These are phyloP conservation scores for Candida lessepsii DNA, from an alignment of 805 yeast species.

Conservation along the genomic window DNA sequence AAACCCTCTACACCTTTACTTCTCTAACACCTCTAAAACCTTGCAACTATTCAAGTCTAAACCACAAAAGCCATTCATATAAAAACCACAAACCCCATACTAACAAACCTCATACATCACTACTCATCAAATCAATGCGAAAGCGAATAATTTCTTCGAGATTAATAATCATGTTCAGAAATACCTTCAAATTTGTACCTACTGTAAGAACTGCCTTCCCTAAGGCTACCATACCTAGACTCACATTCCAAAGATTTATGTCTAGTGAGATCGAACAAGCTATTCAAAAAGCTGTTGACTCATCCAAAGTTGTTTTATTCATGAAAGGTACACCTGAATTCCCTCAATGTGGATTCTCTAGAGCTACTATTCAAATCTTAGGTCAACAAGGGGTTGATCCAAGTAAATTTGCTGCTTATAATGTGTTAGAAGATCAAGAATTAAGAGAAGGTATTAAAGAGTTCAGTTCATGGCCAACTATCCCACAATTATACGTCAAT, in stretches of 20 bases:
- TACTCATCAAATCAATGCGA: neutral
- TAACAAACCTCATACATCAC: too few relatives aligned
- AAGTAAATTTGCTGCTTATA: slow-evolving; percentile 91
- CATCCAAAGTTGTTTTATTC: slow-evolving; percentile 93
- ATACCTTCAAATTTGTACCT: neutral
- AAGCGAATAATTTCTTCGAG: slow-evolving; percentile 3
- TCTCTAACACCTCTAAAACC: too few relatives aligned
- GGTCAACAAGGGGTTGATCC: slow-evolving; percentile 99
- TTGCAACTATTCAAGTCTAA: too few relatives aligned
- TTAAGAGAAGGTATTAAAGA: slow-evolving; percentile 95
- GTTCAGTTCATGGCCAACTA: slow-evolving; percentile 96
- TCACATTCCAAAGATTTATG: slow-evolving; percentile 42
- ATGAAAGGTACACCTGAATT: slow-evolving; percentile 99
- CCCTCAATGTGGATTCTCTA: slow-evolving; percentile 96
- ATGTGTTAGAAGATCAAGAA: slow-evolving; percentile 92
- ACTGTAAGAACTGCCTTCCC: neutral
- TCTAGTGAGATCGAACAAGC: slow-evolving; percentile 81
- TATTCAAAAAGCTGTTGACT: slow-evolving; percentile 77
- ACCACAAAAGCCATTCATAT: too few relatives aligned
- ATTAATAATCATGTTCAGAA: slow-evolving; percentile 11
- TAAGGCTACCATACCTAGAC: neutral
- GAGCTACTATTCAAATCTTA: slow-evolving; percentile 88
- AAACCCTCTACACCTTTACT: too few relatives aligned
- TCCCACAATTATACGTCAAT: slow-evolving; percentile 90
- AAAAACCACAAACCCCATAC: too few relatives aligned